Percentiles rank a stretch among this genome's conserved stretches.
Conservation (phyloP, 305 asterid species). For the Stenogyne calaminthoides region DNA sequence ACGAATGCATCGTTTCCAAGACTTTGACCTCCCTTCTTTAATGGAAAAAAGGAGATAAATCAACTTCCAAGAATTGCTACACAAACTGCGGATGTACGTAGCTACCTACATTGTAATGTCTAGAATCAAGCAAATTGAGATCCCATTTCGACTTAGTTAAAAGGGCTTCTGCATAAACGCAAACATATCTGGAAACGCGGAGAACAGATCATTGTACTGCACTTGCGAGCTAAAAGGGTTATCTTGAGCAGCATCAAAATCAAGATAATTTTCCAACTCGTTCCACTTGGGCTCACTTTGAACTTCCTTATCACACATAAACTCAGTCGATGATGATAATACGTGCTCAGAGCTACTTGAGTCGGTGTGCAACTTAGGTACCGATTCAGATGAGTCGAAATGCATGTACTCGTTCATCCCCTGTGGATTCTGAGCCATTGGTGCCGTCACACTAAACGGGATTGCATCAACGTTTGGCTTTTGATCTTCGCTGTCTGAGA, state of each 20-base stretch:
- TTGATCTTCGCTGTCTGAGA: conserved; percentile 53
- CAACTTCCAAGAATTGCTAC: conserved; percentile 5
- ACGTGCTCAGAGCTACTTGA: conserved; percentile 71
- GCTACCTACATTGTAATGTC: conserved; percentile 14
- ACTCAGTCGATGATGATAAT: conserved; percentile 42
- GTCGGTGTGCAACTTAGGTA: conserved; percentile 55
- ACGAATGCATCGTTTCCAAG: conserved; percentile 7
- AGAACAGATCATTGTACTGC: conserved; percentile 39
- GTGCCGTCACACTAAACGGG: conserved; percentile 7
- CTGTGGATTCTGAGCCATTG: conserved; percentile 8
- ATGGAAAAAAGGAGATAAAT: background rate
- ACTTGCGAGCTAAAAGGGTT: conserved; percentile 43
- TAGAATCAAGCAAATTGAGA: conserved; percentile 8
- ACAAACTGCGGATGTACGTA: conserved; percentile 21
- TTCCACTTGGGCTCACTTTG: conserved; percentile 51
- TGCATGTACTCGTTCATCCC: conserved; percentile 36
- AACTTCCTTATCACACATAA: conserved; percentile 50
- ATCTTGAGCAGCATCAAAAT: conserved; percentile 43
- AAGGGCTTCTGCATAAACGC: conserved; percentile 57
- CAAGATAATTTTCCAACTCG: conserved; percentile 36
- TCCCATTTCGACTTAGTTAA: conserved; percentile 16
- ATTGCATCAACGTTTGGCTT: conserved; percentile 40
- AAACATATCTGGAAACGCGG: conserved; percentile 50
- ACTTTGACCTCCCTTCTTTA: background rate
- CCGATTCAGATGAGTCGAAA: conserved; percentile 50